These are phyloP conservation scores for Clonostachys chloroleuca DNA, from an alignment of 2,329 filamentous ascomycete genomes.

Conservation along the genomic window DNA sequence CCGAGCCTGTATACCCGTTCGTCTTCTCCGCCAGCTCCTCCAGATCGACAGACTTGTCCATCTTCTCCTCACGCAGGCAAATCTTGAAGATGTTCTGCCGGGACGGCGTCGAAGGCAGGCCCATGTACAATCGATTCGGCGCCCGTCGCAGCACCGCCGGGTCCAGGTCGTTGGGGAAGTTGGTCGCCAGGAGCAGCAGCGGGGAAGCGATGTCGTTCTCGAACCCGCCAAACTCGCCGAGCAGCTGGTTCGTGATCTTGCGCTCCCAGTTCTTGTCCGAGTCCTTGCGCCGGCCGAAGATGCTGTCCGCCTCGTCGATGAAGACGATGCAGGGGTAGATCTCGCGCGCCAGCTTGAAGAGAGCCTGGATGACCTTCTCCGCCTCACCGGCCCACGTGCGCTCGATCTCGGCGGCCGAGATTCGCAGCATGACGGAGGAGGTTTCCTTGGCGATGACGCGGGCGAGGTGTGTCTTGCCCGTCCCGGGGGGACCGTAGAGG, in stretches of 20 bases:
- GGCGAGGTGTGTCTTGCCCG: conserved; percentile 66
- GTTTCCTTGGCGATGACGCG: conserved; percentile 66
- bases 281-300: conserved; percentile 67
- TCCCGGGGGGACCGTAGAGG: conserved; percentile 83
- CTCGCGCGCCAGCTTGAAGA: conserved; percentile 89
- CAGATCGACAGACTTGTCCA: conserved; percentile 59
- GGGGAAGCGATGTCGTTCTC: conserved; percentile 60
- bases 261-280: not conserved
- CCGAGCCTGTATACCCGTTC: conserved; percentile 75
- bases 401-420: conserved; percentile 86
- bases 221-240: conserved; percentile 96
- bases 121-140: conserved; percentile 68
- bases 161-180: conserved; percentile 91
- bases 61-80: conserved; percentile 62
- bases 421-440: conserved; percentile 75
- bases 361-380: conserved; percentile 91
- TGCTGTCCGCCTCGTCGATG: conserved; percentile 92
- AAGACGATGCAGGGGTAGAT: conserved; percentile 90
- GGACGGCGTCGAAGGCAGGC: conserved; percentile 64
- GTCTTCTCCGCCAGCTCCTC: conserved; percentile 61
- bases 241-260: conserved; percentile 84
- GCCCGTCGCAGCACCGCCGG: conserved; percentile 75
- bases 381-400: conserved; percentile 96
- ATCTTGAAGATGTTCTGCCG: conserved; percentile 66
- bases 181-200: conserved; percentile 98